Evolutionary conservation across 2,329 filamentous ascomycete species (phyloP), one percentile per base, ranked within the genome.

Genomic region (Penicillium rolfsii): DNA sequence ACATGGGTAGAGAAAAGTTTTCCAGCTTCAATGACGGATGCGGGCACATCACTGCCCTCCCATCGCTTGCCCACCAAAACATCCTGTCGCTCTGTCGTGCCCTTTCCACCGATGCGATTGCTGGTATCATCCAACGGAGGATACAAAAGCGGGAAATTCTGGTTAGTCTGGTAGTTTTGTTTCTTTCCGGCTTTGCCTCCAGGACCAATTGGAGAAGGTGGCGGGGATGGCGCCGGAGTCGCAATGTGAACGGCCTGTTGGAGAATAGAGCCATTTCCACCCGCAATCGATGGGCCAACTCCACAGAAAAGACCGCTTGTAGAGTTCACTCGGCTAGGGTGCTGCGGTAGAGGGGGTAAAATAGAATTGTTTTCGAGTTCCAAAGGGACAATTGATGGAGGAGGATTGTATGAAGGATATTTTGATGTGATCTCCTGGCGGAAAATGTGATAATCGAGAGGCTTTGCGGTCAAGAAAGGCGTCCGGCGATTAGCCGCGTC

Each of bases 121-220:
- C 93, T 97, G 26, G 87, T 89, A 63, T 89, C 89, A 76, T 97
- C 94, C 19, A 97, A 81, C 1, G 95, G 95, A 1, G 95, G 95
- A 69, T 99, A 99, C 80, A 99, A 88, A 73, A 99, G 98, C 0
- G 95, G 95, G 66, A 99, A 98, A 73, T 97, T 95, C 70, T 99
- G 95, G 72, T 99, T 99, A 0, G 95, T 99, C 76, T 99, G 95
- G 71, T 99, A 99, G 69, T 98, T 99, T 72, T 99, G 95, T 74
- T 99, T 99, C 82, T 99, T 99, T 0, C 90, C 93, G 55, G 91
- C 91, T 76, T 98, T 99, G 0, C 93, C 93, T 28, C 93, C 86
- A 3, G 86, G 85, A 0, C 86, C 93, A 36, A 89, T 89, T 9
- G 95, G 95, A 1, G 94, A 97, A 0, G 95, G 95, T 0, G 95